A percentile compares a stretch with the other conserved stretches of the same genome.
phyloP scores from a whole-genome alignment of 495 filamentous ascomycete species.

The Penicillium simplicissimum region DNA sequence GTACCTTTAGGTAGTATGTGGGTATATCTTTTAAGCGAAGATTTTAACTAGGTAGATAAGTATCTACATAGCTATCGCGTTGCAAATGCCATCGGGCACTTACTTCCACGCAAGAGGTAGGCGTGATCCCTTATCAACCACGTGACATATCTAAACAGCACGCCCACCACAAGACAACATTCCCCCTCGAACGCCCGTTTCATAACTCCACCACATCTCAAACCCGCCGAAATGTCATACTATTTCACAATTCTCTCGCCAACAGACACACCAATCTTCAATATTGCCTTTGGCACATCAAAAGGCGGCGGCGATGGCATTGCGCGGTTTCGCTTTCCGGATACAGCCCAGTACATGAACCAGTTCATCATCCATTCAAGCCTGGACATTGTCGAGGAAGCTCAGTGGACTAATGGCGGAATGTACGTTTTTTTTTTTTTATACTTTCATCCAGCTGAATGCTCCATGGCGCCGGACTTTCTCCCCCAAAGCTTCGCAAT shows the following conservation, averaged over 20 bases:
- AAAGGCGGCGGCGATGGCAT: slow-evolving; percentile 92
- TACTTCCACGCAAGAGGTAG: background rate
- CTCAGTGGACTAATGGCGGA: slow-evolving; percentile 81
- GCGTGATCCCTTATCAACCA: slow-evolving; percentile 9
- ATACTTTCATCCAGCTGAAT: too few species aligned
- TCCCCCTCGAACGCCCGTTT: slow-evolving; percentile 11
- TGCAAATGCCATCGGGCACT: background rate
- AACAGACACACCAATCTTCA: slow-evolving; percentile 91
- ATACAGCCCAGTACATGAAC: slow-evolving; percentile 88
- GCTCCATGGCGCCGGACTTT: too few species aligned
- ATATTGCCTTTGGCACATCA: slow-evolving; percentile 92
- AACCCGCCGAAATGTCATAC: slow-evolving; percentile 72
- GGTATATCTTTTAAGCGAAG: too few species aligned
- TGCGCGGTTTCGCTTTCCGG: slow-evolving; percentile 71
- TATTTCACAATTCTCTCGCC: slow-evolving; percentile 95
- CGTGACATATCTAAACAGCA: slow-evolving; percentile 11
- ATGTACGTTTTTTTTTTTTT: slow-evolving; percentile 55
- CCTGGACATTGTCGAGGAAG: slow-evolving; percentile 91
- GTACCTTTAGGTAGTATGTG: too few species aligned
- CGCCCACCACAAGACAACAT: slow-evolving; percentile 8
- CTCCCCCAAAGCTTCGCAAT: background rate
- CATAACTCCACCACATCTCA: slow-evolving; percentile 11
- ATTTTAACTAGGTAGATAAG: too few species aligned
- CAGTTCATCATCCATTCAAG: slow-evolving; percentile 94
- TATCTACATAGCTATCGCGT: too few species aligned